Evolutionary conservation across 768 basidiomycete genomes (phyloP), one percentile per base, ranked within the genome.

Genomic region (Serpula lacrymans): DNA sequence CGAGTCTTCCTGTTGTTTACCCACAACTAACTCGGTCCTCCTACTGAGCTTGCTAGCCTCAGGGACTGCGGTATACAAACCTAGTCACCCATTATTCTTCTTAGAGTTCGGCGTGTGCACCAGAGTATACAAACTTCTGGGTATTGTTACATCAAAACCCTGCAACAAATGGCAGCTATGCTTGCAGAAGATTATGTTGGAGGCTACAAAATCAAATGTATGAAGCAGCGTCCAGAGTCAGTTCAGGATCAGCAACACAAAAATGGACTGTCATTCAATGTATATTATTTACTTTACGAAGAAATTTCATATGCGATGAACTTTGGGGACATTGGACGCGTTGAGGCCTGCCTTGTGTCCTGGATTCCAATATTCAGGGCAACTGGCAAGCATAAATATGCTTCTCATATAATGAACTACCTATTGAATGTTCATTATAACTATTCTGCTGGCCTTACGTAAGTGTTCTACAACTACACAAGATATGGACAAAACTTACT

Each of bases 251-350:
- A 58, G 26, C 55, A 63, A 12, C 41, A 47, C 10, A 62, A 68
- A 42, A 73, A 74, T 39, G 34, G 41, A 0, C 25, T 65, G 7
- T 40, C 69, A 0, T 21, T 47, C 2, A 52, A 69, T 11, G 43
- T 64, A 21, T 64, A 68, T 20, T 52, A 65, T 7, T 31, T 70
- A 1, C 56, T 72, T 0, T 74, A 75, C 39, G 62, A 69, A 26
- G 71, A 73, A 32, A 37, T 69, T 1, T 49, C 52, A 0, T 54
- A 62, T 45, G 54, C 55, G 0, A 62, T 66, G 56, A 67, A 65
- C 22, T 7, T 7, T 1, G 56, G 64, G 0, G 64, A 67, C 25
- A 63, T 68, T 31, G 58, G 61, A 0, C 49, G 49, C 0, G 41
- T 65, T 1, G 59, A 67, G 29, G 50, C 37, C 0, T 49, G 39